phyloP scores from a whole-genome alignment of 176 grass and related monocot genomes.

The Bolboschoenus planiculmis region DNA sequence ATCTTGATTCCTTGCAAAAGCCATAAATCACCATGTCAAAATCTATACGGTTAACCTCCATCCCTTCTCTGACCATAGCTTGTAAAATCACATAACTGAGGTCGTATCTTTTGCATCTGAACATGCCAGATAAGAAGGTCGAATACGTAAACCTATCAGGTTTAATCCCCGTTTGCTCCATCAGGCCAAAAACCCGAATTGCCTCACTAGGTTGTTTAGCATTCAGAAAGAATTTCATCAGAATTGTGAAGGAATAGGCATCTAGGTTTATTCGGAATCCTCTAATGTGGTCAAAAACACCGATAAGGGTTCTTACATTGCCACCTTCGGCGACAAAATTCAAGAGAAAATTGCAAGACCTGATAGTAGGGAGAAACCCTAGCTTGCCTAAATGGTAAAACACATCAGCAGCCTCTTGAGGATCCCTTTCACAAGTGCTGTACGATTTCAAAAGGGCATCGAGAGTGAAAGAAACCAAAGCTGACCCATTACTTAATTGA shows the following conservation, averaged over 20 bases:
- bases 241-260: slow-evolving; percentile 31
- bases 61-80: slow-evolving; percentile 26
- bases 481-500: not conserved
- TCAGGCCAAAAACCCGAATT: slow-evolving; percentile 35
- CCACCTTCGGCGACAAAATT: slow-evolving; percentile 29
- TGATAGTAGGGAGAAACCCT: slow-evolving; percentile 35
- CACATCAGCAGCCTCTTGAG: slow-evolving; percentile 20
- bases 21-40: slow-evolving; percentile 70
- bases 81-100: slow-evolving; percentile 37
- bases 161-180: slow-evolving; percentile 43
- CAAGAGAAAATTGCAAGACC: slow-evolving; percentile 50
- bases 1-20: slow-evolving; percentile 61
- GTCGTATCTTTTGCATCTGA: slow-evolving; percentile 35
- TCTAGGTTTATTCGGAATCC: slow-evolving; percentile 23
- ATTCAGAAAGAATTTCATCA: slow-evolving; percentile 46
- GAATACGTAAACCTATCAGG: slow-evolving; percentile 38
- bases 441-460: slow-evolving; percentile 57
- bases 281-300: slow-evolving; percentile 45
- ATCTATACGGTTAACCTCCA: slow-evolving; percentile 33
- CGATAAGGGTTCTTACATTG: slow-evolving; percentile 24
- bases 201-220: slow-evolving; percentile 39
- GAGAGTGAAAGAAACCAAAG: slow-evolving; percentile 21
- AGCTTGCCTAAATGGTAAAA: slow-evolving; percentile 39
- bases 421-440: slow-evolving; percentile 6
- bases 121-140: slow-evolving; percentile 47